A percentile compares a stretch with the other conserved stretches of the same genome.
phyloP scores from a whole-genome alignment of 768 basidiomycete species.

The Rhizopogon salebrosus region DNA sequence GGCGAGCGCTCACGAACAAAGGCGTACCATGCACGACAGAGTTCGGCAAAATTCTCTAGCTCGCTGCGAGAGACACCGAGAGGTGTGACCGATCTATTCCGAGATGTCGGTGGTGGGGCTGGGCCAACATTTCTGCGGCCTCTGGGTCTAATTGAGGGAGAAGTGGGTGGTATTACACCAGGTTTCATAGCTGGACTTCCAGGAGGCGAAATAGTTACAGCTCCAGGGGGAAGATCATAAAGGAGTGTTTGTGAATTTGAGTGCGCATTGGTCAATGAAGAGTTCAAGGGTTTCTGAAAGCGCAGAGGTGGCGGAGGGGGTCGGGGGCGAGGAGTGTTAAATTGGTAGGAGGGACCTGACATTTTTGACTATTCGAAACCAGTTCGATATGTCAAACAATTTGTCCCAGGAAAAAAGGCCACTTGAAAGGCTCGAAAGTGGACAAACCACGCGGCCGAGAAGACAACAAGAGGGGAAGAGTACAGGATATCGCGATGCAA shows the following conservation, averaged over 20 bases:
- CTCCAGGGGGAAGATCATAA: conserved; percentile 67
- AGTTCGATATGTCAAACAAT: conserved; percentile 22
- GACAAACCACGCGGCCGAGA: conserved; percentile 5
- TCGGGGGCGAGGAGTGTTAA: conserved; percentile 59
- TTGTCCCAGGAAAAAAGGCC: conserved; percentile 5
- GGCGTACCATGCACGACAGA: conserved; percentile 72
- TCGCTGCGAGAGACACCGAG: conserved; percentile 61
- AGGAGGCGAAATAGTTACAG: conserved; percentile 49
- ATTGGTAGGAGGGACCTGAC: conserved; percentile 59
- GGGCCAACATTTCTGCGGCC: conserved; percentile 40
- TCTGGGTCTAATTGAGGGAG: conserved; percentile 53
- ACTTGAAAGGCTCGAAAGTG: conserved; percentile 10
- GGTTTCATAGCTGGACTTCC: conserved; percentile 43
- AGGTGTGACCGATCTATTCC: conserved; percentile 67
- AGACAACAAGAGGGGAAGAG: not conserved
- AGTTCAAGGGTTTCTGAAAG: conserved; percentile 41
- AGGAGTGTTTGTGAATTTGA: conserved; percentile 60
- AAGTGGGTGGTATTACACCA: conserved; percentile 47
- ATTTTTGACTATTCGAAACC: conserved; percentile 34
- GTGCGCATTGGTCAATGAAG: conserved; percentile 36
- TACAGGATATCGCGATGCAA: not conserved
- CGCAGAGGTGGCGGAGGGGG: conserved; percentile 55
- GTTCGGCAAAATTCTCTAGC: conserved; percentile 71
- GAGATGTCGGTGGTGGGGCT: conserved; percentile 52
- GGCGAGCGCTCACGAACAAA: conserved; percentile 1